Base-by-base conservation (phyloP, 495 filamentous ascomycete genomes). In the Penicillium pulvis region DNA sequence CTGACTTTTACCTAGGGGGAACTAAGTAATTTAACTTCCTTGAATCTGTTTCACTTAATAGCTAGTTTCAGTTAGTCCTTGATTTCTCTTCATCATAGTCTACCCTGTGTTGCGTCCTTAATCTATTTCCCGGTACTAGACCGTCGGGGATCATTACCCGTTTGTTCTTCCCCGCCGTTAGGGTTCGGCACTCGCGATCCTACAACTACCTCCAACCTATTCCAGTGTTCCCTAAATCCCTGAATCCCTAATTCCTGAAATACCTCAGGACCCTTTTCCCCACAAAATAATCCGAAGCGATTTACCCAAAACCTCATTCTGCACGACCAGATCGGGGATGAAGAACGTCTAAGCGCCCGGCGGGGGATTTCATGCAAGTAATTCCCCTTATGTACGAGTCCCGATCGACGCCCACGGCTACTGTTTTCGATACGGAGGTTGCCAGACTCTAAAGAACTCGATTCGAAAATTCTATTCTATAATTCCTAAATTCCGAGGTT, bases 381-480 rank as follows among this genome's bases (percentile, higher is more conserved):
- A 10, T 39, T 24, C 5, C 31, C 17, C 30, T 10, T 10, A 36
- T 31, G n/a, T 11, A 33, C 39, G 9, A 26, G 14, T 45, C 16
- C 28, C 45, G 57, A 59, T 60, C 58, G 58, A 46, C 58, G 4
- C 28, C 19, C 3, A 7, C 39, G 10, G 30, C 56, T 53, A 53
- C 61, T 57, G 43, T 60, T 60, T 60, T 64, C 12, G 57, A 57
- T 36, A 57, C 61, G 61, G 61, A 53, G 17, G 33, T 36, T 4
- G 12, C 7, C 7, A 33, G 8, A 33, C 8, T 33, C 5, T 33
- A 33, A 6, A 33, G 31, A 33, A 33, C 11, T 23, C 20, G 20
- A 23, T 23, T 23, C 20, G 20, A 23, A 28, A 7, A 28, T 28
- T 28, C 28, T 28, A 28, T 28, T 28, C 28, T 28, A 28, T 4